Conservation (phyloP, 352 stramenopile species). For the Globisporangium splendens region DNA sequence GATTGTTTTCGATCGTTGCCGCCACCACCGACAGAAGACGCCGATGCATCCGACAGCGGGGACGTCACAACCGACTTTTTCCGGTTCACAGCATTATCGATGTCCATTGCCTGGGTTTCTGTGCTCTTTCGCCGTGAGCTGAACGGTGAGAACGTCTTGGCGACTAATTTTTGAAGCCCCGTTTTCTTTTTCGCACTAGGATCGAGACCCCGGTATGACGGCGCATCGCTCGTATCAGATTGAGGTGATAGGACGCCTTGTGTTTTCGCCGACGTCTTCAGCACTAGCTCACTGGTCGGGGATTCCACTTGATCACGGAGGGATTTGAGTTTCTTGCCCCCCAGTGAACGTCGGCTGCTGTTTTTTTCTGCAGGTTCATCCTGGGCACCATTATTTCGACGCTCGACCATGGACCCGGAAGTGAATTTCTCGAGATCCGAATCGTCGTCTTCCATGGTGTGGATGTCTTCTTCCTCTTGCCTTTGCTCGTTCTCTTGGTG, state of each 20-base stretch:
- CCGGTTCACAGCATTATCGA: slow-evolving; percentile 4
- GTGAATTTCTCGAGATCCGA: slow-evolving; percentile 28
- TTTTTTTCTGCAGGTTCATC: not conserved
- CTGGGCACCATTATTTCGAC: not conserved
- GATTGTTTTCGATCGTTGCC: not conserved
- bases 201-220: not conserved
- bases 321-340: not conserved
- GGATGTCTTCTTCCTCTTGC: slow-evolving; percentile 3
- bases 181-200: slow-evolving; percentile 30
- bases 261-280: not conserved
- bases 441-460: slow-evolving; percentile 15
- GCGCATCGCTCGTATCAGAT: slow-evolving; percentile 13
- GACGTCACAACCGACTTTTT: slow-evolving; percentile 3
- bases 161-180: slow-evolving; percentile 63
- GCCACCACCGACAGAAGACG: not conserved
- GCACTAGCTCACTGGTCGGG: not conserved
- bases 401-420: slow-evolving; percentile 18
- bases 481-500: slow-evolving; percentile 2
- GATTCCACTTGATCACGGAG: not conserved
- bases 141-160: slow-evolving; percentile 59
- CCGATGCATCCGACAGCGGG: slow-evolving; percentile 1
- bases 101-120: slow-evolving; percentile 5
- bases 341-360: slow-evolving; percentile 19
- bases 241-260: slow-evolving; percentile 6
- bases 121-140: slow-evolving; percentile 32